phyloP scores from a whole-genome alignment of 345 rosid genomes.

The Brassica rapa region DNA sequence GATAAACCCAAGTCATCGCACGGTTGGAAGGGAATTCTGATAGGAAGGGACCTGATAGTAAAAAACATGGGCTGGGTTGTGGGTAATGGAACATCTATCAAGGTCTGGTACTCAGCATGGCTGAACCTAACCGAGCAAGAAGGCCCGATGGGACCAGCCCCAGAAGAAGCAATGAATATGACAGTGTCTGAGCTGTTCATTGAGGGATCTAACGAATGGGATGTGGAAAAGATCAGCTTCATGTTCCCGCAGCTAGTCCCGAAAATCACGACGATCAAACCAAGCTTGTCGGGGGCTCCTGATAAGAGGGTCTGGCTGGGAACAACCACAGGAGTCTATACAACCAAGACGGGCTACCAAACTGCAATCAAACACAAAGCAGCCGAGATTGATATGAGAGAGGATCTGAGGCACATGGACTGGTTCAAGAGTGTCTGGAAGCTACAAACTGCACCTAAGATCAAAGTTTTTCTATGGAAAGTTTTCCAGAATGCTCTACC shows the following conservation, averaged over 20 bases:
- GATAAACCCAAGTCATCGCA: not conserved
- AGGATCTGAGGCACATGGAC: too few relatives aligned
- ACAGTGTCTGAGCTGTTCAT: not conserved
- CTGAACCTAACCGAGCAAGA: not conserved
- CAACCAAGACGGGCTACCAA: not conserved
- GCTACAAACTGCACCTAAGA: not conserved
- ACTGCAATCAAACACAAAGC: too few relatives aligned
- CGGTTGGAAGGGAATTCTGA: not conserved
- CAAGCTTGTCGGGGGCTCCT: not conserved
- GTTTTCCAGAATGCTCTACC: not conserved
- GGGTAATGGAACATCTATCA: not conserved
- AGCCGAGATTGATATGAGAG: too few relatives aligned
- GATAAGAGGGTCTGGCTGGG: not conserved
- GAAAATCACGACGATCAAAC: not conserved
- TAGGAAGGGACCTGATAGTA: not conserved
- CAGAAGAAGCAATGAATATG: not conserved
- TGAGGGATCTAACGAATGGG: not conserved
- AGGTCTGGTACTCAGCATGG: not conserved
- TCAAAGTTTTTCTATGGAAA: not conserved
- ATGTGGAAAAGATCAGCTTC: not conserved
- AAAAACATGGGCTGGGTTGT: not conserved
- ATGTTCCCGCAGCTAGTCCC: not conserved
- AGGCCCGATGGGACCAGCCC: not conserved
- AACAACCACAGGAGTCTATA: not conserved
- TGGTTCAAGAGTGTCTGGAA: not conserved